These are phyloP conservation scores for Mucor piriformis DNA, from an alignment of 371 early-diverging fungal genomes.

Conservation along the genomic window DNA sequence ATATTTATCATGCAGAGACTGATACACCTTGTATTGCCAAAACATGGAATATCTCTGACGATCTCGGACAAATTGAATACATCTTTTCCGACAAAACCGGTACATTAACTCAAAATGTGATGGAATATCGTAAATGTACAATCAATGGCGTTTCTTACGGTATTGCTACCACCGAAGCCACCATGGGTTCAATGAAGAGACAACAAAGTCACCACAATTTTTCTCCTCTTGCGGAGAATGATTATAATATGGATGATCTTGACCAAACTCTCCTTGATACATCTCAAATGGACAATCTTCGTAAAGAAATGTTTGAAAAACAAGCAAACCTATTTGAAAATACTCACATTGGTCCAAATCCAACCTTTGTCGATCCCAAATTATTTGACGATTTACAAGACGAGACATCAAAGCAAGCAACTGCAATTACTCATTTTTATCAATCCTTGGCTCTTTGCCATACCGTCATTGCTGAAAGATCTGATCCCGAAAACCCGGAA, in stretches of 20 bases:
- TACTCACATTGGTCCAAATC: slow-evolving; percentile 37
- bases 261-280: neutral
- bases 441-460: slow-evolving; percentile 80
- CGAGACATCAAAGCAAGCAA: slow-evolving; percentile 53
- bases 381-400: slow-evolving; percentile 42
- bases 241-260: slow-evolving; percentile 16
- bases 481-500: slow-evolving; percentile 42
- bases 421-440: slow-evolving; percentile 72
- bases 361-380: slow-evolving; percentile 48
- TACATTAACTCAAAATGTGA: slow-evolving; percentile 80
- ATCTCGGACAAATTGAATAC: slow-evolving; percentile 93
- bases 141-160: slow-evolving; percentile 86
- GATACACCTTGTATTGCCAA: slow-evolving; percentile 83
- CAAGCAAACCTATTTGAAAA: slow-evolving; percentile 42
- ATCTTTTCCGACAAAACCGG: slow-evolving; percentile 97
- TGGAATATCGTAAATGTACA: slow-evolving; percentile 83
- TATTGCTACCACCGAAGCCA: slow-evolving; percentile 44
- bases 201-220: slow-evolving; percentile 45
- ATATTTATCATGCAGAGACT: slow-evolving; percentile 83
- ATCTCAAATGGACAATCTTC: slow-evolving; percentile 24
- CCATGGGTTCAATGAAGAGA: slow-evolving; percentile 33
- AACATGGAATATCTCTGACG: slow-evolving; percentile 87
- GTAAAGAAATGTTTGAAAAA: slow-evolving; percentile 44
- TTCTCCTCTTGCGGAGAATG: slow-evolving; percentile 6
- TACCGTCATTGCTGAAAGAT: slow-evolving; percentile 70